Evolutionary conservation across 139 green algal species (phyloP), one percentile per base, ranked within the genome.

Genomic region (Chlorella sp.): DNA sequence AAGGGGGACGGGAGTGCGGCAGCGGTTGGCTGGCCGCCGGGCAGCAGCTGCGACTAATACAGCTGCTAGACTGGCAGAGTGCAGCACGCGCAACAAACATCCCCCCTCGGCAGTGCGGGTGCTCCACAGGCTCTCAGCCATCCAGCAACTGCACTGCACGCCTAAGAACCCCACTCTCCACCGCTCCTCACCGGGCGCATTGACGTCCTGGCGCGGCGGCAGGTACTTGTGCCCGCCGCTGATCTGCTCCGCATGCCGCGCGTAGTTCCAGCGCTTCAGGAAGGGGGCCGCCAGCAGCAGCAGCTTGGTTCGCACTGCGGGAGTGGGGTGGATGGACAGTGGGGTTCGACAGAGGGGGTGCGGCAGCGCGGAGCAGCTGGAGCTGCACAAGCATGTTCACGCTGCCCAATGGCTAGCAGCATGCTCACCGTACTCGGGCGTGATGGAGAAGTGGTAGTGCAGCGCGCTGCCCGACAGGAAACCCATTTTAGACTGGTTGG

Each of bases 361-460:
- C n/a, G n/a, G n/a, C n/a, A n/a, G n/a, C n/a, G n/a, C n/a, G n/a
- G n/a, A n/a, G n/a, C n/a, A n/a, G n/a, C n/a, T n/a, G n/a, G n/a
- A n/a, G n/a, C n/a, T n/a, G n/a, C n/a, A n/a, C n/a, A n/a, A n/a
- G n/a, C n/a, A n/a, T n/a, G n/a, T n/a, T n/a, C n/a, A n/a, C n/a
- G n/a, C n/a, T n/a, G n/a, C n/a, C n/a, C n/a, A n/a, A n/a, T n/a
- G n/a, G n/a, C n/a, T n/a, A n/a, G n/a, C n/a, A n/a, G n/a, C n/a
- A n/a, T n/a, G n/a, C 91, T 74, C 67, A 96, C 93, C 95, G 79
- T 99, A 99, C 16, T 92, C 80, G 11, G 90, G 88, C 60, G 87
- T 97, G 78, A 99, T 92, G 47, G 91, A 92, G 90, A 99, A 99
- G 81, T 97, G 93, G 65, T 97, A 97, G 69, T 94, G 94, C 55